These are phyloP conservation scores for Gynochthodes officinalis DNA, from an alignment of 257 asterid genomes.

Conservation along the genomic window DNA sequence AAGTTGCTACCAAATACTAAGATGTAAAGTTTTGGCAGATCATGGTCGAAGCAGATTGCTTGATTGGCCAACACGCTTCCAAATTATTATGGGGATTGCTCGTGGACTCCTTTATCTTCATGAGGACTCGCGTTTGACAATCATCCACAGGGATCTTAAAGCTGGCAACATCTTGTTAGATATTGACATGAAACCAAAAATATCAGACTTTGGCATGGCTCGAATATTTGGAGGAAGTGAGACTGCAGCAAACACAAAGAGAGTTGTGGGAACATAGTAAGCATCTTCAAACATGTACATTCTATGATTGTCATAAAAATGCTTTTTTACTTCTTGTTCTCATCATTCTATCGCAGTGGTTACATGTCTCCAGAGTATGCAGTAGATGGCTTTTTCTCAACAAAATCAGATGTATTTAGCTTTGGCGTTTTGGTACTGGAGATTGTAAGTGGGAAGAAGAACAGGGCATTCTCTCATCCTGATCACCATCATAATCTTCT, in stretches of 20 bases:
- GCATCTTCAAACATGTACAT: neutral
- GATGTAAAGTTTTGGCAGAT: slow-evolving; percentile 11
- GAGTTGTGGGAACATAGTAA: slow-evolving; percentile 42
- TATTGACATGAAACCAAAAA: slow-evolving; percentile 38
- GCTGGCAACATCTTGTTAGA: slow-evolving; percentile 45
- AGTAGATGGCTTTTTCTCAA: slow-evolving; percentile 28
- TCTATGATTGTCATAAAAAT: neutral
- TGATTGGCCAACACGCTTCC: slow-evolving; percentile 25
- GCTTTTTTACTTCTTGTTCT: neutral
- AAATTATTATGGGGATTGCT: slow-evolving; percentile 37
- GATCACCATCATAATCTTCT: slow-evolving; percentile 37
- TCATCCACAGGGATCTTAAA: slow-evolving; percentile 49
- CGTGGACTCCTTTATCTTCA: slow-evolving; percentile 50
- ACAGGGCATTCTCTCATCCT: slow-evolving; percentile 25
- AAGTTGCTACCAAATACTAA: neutral
- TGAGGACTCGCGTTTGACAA: slow-evolving; percentile 42
- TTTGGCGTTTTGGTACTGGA: slow-evolving; percentile 36
- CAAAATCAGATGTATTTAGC: slow-evolving; percentile 38
- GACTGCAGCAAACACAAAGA: slow-evolving; percentile 22
- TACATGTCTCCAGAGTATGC: slow-evolving; percentile 40
- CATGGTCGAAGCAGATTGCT: neutral
- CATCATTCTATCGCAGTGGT: slow-evolving; percentile 20
- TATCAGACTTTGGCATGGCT: slow-evolving; percentile 53
- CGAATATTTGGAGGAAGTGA: slow-evolving; percentile 35
- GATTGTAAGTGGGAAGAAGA: slow-evolving; percentile 36